Conservation (phyloP, 2,329 filamentous ascomycete genomes). For the Xylaria sp. region DNA sequence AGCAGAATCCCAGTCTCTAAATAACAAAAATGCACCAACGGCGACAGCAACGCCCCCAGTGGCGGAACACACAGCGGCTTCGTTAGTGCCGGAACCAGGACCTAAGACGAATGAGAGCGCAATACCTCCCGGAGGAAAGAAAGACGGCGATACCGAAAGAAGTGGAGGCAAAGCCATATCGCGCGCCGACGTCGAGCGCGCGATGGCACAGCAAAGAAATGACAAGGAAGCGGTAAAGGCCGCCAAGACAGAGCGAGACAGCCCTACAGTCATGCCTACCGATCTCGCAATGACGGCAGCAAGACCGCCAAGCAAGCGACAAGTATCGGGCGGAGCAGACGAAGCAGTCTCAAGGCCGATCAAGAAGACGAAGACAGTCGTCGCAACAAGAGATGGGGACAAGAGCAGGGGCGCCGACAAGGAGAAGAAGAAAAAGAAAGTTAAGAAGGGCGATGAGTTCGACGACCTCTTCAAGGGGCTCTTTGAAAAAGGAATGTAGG, state of each 20-base stretch:
- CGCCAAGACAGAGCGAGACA: background rate
- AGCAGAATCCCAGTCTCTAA: background rate
- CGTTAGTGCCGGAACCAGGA: background rate
- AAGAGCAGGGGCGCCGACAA: slow-evolving; percentile 48
- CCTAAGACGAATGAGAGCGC: background rate
- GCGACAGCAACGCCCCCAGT: too few species aligned
- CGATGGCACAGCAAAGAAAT: slow-evolving; percentile 10
- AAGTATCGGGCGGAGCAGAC: background rate
- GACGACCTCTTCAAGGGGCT: slow-evolving; percentile 77
- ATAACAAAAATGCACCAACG: background rate
- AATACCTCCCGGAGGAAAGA: background rate
- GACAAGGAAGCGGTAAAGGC: slow-evolving; percentile 1
- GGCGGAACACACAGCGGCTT: background rate
- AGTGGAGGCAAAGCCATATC: slow-evolving; percentile 41
- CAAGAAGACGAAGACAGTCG: slow-evolving; percentile 33
- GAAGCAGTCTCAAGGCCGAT: slow-evolving; percentile 18
- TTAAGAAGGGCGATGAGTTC: slow-evolving; percentile 72
- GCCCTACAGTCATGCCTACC: background rate
- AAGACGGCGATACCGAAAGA: background rate
- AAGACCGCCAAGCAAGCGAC: slow-evolving; percentile 9
- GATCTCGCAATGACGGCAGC: background rate
- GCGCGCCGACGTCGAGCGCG: slow-evolving; percentile 43
- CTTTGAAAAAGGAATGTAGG: slow-evolving; percentile 48
- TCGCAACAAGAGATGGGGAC: background rate
- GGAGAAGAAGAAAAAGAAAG: slow-evolving; percentile 61